Conservation (phyloP, 2,329 filamentous ascomycete species). For the Fusarium sp. region DNA sequence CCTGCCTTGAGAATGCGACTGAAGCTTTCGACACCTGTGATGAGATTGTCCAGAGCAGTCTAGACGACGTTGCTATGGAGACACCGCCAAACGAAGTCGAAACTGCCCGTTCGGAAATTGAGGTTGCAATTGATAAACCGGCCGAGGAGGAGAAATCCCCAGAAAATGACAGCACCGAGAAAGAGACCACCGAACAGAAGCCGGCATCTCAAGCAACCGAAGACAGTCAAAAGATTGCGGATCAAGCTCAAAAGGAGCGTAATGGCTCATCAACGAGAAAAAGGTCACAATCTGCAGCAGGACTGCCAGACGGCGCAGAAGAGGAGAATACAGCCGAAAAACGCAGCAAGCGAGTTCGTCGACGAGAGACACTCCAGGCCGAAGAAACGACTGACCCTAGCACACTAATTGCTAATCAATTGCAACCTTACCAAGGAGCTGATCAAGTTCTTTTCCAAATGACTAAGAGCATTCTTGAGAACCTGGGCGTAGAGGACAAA, state of each 20-base stretch:
- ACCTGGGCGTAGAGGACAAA: constrained; percentile 64
- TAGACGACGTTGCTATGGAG: constrained; percentile 44
- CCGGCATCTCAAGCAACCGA: constrained; percentile 36
- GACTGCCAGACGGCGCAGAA: constrained; percentile 64
- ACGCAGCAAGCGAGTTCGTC: constrained; percentile 72
- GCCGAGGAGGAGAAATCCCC: constrained; percentile 6
- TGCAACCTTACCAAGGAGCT: constrained; percentile 67
- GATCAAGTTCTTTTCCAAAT: constrained; percentile 67
- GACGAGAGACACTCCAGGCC: constrained; percentile 63
- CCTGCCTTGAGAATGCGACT: constrained; percentile 46
- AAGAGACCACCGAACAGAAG: constrained; percentile 37
- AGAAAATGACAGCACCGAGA: constrained; percentile 16
- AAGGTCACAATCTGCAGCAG: constrained; percentile 71
- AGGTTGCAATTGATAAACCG: constrained; percentile 19
- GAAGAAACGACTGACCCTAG: constrained; percentile 66
- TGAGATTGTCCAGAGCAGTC: constrained; percentile 41
- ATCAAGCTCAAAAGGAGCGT: constrained; percentile 49
- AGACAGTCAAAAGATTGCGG: constrained; percentile 45
- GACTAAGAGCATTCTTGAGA: constrained; percentile 65
- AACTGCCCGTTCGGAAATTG: constrained; percentile 23
- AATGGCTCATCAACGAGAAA: constrained; percentile 63
- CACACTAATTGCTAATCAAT: constrained; percentile 63
- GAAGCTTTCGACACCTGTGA: constrained; percentile 48
- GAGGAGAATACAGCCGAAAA: constrained; percentile 70
- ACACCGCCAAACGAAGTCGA: constrained; percentile 32